Evolutionary conservation across 225 moss, liverwort and hornwort genomes (phyloP), one percentile per base, ranked within the genome.

Genomic region (Bryoerythrophyllum caledonicum): DNA sequence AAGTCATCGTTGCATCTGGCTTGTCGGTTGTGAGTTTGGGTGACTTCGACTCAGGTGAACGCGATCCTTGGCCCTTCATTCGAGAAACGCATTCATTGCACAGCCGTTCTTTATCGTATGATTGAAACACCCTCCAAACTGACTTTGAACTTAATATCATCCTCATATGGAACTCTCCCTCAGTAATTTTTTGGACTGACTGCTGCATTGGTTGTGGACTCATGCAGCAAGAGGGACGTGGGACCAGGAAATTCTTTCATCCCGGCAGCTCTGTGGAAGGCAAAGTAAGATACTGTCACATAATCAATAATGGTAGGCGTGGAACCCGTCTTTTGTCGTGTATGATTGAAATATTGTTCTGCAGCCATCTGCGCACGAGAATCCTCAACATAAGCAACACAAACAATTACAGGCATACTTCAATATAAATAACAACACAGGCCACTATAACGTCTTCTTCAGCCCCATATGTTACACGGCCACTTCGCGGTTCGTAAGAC

Each of bases 141-240:
- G 38, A 19, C 40, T 40, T 20, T 25, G 15, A 38, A 40, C 25
- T 10, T 38, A 70, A 19, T 11, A 57, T 8, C 10, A 38, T 38
- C n/a, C n/a, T n/a, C n/a, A n/a, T n/a, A n/a, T n/a, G n/a, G n/a
- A n/a, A n/a, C n/a, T n/a, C n/a, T n/a, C n/a, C n/a, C n/a, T n/a
- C n/a, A n/a, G n/a, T n/a, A n/a, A n/a, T n/a, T n/a, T n/a, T n/a
- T n/a, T n/a, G n/a, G n/a, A n/a, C n/a, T n/a, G n/a, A n/a, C n/a
- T 34, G 44, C 34, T 49, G 32, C 6, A 15, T 30, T 37, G 27
- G 14, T 76, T 69, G 59, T 46, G 64, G 57, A 48, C 70, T 14
- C 68, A 53, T 76, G 73, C 79, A 85, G 85, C 82, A 82, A 46
- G 82, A 85, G 73, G 85, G 85, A 24, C 79, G 82, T 0, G 85